Conservation (phyloP, 805 yeast species). For the Candida yuanshanica region DNA sequence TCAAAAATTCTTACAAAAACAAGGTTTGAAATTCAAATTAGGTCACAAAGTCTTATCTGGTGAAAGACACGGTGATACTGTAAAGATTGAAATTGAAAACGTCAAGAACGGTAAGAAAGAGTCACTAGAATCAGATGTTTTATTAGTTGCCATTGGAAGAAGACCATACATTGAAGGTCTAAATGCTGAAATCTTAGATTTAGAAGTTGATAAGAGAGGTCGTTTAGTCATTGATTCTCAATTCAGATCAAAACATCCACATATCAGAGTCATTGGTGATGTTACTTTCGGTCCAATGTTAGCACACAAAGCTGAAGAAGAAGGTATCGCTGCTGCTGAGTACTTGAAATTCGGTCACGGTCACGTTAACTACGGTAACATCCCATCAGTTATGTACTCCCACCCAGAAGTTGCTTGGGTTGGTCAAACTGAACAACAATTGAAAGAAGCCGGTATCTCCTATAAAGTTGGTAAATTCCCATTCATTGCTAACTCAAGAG, state of each 20-base stretch:
- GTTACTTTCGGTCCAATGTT: conserved; percentile 98
- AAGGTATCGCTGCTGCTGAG: conserved; percentile 98
- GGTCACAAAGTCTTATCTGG: conserved; percentile 90
- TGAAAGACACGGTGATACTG: conserved; percentile 81
- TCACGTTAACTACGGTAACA: conserved; percentile 96
- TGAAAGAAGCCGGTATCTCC: conserved; percentile 85
- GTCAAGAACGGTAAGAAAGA: conserved; percentile 81
- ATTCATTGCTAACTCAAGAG: conserved; percentile 98
- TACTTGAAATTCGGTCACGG: conserved; percentile 91
- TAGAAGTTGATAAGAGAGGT: conserved; percentile 89
- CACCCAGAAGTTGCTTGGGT: conserved; percentile 99
- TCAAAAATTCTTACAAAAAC: conserved; percentile 87
- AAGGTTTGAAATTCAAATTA: conserved; percentile 89
- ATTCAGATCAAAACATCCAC: conserved; percentile 86
- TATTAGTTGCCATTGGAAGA: conserved; percentile 97
- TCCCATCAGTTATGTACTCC: conserved; percentile 98
- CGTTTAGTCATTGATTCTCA: conserved; percentile 91
- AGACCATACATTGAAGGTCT: conserved; percentile 93
- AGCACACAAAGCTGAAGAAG: conserved; percentile 99
- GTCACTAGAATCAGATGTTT: conserved; percentile 80
- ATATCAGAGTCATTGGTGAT: conserved; percentile 97
- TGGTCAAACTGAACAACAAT: conserved; percentile 92
- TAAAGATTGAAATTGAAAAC: conserved; percentile 82
- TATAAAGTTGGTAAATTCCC: conserved; percentile 98
- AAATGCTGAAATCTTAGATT: conserved; percentile 80